These are phyloP conservation scores for Gnomoniopsis sp. DNA, from an alignment of 2,329 filamentous ascomycete genomes.

Conservation along the genomic window DNA sequence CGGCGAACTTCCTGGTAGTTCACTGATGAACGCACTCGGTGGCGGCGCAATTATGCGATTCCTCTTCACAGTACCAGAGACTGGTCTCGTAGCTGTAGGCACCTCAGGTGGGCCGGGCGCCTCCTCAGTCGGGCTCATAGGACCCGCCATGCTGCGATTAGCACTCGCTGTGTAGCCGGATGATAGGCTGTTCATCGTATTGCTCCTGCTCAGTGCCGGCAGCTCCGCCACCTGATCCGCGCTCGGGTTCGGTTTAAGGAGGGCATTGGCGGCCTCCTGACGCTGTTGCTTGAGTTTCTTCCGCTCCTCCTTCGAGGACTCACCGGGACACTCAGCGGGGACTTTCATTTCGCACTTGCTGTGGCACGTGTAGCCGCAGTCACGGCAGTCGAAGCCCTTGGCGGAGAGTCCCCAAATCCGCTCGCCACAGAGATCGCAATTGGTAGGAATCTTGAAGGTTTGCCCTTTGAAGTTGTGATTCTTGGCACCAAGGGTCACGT, in stretches of 20 bases:
- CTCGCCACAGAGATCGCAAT: slow-evolving; percentile 95
- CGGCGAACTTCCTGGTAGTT: slow-evolving; percentile 52
- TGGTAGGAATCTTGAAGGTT: slow-evolving; percentile 98
- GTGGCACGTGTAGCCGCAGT: slow-evolving; percentile 97
- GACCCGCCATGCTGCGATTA: slow-evolving; percentile 69
- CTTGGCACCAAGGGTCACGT: slow-evolving; percentile 86
- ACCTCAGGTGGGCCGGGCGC: slow-evolving; percentile 38
- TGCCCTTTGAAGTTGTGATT: slow-evolving; percentile 99
- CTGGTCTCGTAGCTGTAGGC: slow-evolving; percentile 31
- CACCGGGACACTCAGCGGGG: slow-evolving; percentile 89
- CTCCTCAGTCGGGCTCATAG: slow-evolving; percentile 50
- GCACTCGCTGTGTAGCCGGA: slow-evolving; percentile 83
- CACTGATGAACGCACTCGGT: slow-evolving; percentile 73
- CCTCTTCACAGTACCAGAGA: slow-evolving; percentile 41
- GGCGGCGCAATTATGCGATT: slow-evolving; percentile 84
- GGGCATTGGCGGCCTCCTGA: slow-evolving; percentile 71
- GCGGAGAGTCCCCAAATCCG: slow-evolving; percentile 95
- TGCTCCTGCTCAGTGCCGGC: slow-evolving; percentile 69
- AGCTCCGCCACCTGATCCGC: slow-evolving; percentile 53
- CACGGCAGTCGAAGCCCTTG: slow-evolving; percentile 92
- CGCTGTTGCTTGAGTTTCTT: slow-evolving; percentile 88
- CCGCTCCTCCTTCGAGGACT: slow-evolving; percentile 89
- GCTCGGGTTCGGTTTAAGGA: slow-evolving; percentile 43
- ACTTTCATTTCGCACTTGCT: slow-evolving; percentile 99
- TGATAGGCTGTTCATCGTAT: slow-evolving; percentile 87